Evolutionary conservation across 352 stramenopile genomes (phyloP).

Genomic region (Ochromonadaceae sp.): DNA sequence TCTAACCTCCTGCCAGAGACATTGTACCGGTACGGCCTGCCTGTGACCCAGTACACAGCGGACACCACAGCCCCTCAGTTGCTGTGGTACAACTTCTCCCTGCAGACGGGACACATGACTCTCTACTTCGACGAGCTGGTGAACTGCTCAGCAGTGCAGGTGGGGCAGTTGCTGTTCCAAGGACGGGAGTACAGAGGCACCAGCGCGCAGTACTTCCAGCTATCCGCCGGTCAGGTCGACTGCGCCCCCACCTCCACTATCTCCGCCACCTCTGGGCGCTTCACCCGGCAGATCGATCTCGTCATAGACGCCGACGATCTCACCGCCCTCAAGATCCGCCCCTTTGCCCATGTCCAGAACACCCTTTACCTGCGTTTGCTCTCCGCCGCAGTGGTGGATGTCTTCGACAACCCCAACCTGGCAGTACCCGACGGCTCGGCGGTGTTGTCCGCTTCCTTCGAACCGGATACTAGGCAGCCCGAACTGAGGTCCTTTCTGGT

Average conservation of each 20-base stretch:
- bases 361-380: background rate
- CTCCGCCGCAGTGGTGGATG: background rate
- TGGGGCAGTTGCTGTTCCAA: background rate
- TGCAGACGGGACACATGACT: background rate
- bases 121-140: slow-evolving; percentile 1
- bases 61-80: background rate
- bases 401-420: background rate
- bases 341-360: background rate
- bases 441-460: background rate
- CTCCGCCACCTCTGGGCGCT: no score
- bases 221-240: no score
- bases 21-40: background rate
- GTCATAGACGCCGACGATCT: no score
- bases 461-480: background rate
- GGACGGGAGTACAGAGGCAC: background rate
- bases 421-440: background rate
- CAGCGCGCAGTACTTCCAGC: no score
- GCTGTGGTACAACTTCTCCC: slow-evolving; percentile 1
- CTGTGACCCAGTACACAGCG: background rate
- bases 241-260: no score
- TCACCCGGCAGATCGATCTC: no score
- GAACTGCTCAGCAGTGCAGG: background rate
- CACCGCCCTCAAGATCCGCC: no score
- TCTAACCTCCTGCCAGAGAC: background rate
- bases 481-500: background rate